Percentiles rank a stretch among this genome's conserved stretches.
These are phyloP conservation scores for Epichloe gansuensis DNA, from an alignment of 2,329 filamentous ascomycete species.

Conservation along the genomic window DNA sequence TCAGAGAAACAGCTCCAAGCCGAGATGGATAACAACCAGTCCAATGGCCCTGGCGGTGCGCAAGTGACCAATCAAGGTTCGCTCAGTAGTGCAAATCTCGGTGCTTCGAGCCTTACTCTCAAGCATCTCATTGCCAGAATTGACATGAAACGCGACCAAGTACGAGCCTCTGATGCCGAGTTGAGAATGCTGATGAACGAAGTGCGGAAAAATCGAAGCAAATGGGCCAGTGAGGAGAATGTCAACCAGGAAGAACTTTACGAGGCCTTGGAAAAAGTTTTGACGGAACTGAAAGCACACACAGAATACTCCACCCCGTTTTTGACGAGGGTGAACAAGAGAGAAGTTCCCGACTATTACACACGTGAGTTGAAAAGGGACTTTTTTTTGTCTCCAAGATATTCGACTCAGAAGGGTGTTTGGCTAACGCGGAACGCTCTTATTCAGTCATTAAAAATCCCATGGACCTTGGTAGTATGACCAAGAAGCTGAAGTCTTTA, in stretches of 20 bases:
- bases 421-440: neutral
- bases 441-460: constrained; percentile 79
- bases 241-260: constrained; percentile 97
- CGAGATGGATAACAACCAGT: constrained; percentile 63
- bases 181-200: constrained; percentile 89
- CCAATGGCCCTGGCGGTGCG: constrained; percentile 32
- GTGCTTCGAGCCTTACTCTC: constrained; percentile 86
- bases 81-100: constrained; percentile 84
- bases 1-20: constrained; percentile 92
- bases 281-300: constrained; percentile 93
- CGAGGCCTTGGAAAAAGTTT: constrained; percentile 89
- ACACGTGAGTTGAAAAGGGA: constrained; percentile 46
- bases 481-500: constrained; percentile 81
- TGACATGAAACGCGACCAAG: constrained; percentile 80
- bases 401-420: neutral
- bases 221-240: constrained; percentile 97
- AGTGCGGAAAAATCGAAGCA: constrained; percentile 93
- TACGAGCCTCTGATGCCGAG: constrained; percentile 85
- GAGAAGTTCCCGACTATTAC: constrained; percentile 93
- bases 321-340: constrained; percentile 85
- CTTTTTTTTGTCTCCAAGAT: neutral
- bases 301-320: constrained; percentile 97
- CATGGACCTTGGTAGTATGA: constrained; percentile 97
- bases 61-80: constrained; percentile 64
- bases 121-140: constrained; percentile 96